Base-by-base conservation (phyloP, 306 rosid species). In the Spatholobus suberectus region DNA sequence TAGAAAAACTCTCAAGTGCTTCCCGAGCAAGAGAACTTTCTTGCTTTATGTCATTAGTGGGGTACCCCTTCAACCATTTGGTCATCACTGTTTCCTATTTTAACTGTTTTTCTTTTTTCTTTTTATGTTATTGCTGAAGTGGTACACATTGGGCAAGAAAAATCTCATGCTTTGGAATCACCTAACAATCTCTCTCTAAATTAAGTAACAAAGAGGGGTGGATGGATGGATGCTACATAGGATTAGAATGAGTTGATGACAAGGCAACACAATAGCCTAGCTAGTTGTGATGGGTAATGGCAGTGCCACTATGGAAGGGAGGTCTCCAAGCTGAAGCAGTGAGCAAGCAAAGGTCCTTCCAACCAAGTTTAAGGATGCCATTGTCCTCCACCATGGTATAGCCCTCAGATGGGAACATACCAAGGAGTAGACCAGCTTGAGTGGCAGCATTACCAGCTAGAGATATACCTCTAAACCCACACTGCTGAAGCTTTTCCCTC, bases 311-410 rank as follows among this genome's bases (percentile, higher is more conserved):
- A 72, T 88, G 94, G 17, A 83, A 95, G 3, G 95, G 89, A 11
- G 97, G 99, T 63, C 94, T 90, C 99, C 99, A 96, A 57, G 99
- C 99, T 8, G 99, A 96, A 73, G 99, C 99, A 34, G 99, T 96
- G 63, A 96, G 97, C 89, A 96, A 89, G 77, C 98, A 94, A 40
- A 96, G 99, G 68, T 96, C 99, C 69, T 96, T 96, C 99, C 99
- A 96, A 61, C 99, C 99, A 70, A 96, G 95, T 83, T 94, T 96
- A 57, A 96, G 94, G 51, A 97, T 83, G 18, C 99, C 99, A 87
- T 92, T 92, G 82, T 94, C 99, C 86, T 96, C 99, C 75, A 96
- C 97, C 78, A 96, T 65, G 12, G 99, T 96, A 87, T 96, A 96
- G 6, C 99, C 99, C 55, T 96, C 98, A 4, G 96, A 96, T 23